Conservation (phyloP, 2,329 filamentous ascomycete species). For the Scorias spongiosa region DNA sequence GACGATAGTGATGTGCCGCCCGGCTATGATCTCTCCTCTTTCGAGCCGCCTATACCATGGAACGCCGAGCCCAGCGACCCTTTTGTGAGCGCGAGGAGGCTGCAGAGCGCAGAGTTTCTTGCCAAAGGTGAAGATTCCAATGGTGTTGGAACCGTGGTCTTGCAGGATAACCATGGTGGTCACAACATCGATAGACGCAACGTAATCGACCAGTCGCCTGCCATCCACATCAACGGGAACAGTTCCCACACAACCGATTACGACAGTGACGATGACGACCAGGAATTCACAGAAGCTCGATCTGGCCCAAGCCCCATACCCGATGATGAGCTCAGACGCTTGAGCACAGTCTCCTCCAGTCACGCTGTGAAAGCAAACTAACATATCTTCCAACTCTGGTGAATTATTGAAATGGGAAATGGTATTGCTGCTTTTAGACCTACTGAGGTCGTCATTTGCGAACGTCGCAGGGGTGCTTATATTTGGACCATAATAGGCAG, state of each 20-base stretch:
- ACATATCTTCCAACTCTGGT: not conserved
- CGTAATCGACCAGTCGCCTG: not conserved
- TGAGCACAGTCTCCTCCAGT: not conserved
- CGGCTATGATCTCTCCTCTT: not conserved
- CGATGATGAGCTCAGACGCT: not conserved
- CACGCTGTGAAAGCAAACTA: not conserved
- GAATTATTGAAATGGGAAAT: too few relatives aligned
- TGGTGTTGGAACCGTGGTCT: not conserved
- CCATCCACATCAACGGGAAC: not conserved
- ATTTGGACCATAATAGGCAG: too few relatives aligned
- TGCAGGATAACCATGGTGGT: not conserved
- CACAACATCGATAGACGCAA: not conserved
- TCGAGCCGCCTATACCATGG: not conserved
- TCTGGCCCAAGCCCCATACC: not conserved
- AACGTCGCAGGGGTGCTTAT: too few relatives aligned
- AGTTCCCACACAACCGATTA: not conserved
- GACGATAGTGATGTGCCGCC: not conserved
- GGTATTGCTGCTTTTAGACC: too few relatives aligned
- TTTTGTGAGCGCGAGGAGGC: not conserved
- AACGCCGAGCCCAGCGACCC: not conserved
- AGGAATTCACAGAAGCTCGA: not conserved
- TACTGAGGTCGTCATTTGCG: too few relatives aligned
- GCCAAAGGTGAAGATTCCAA: not conserved
- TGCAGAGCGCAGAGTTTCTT: not conserved
- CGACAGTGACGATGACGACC: not conserved